phyloP scores from a whole-genome alignment of 2,329 filamentous ascomycete genomes.

The Fusarium chaquense region DNA sequence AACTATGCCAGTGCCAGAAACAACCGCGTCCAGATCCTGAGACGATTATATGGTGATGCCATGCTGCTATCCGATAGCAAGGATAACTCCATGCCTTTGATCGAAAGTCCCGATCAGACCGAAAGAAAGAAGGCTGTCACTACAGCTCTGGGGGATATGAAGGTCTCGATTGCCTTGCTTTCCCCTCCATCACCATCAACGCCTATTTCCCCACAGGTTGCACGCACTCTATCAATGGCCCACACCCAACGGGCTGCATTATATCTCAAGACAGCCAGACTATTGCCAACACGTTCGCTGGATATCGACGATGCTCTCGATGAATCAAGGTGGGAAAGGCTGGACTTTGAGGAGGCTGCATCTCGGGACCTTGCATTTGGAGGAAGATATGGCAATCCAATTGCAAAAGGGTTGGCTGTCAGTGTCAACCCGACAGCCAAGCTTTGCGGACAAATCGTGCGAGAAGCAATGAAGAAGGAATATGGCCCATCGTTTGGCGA shows the following conservation, averaged over 20 bases:
- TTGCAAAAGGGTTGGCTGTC: conserved; percentile 73
- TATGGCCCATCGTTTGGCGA: conserved; percentile 65
- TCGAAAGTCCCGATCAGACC: conserved; percentile 52
- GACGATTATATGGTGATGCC: conserved; percentile 72
- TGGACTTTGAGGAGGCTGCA: conserved; percentile 72
- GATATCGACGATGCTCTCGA: conserved; percentile 55
- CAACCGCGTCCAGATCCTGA: conserved; percentile 77
- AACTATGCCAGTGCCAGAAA: conserved; percentile 79
- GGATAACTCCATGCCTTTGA: conserved; percentile 56
- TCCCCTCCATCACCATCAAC: conserved; percentile 64
- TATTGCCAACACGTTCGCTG: conserved; percentile 54
- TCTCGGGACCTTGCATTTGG: conserved; percentile 73
- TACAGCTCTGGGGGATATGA: conserved; percentile 65
- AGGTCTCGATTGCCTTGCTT: conserved; percentile 68
- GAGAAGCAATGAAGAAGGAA: conserved; percentile 77
- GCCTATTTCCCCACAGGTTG: conserved; percentile 72
- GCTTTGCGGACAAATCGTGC: conserved; percentile 76
- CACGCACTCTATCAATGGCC: conserved; percentile 74
- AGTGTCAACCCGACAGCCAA: conserved; percentile 76
- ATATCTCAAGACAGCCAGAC: conserved; percentile 70
- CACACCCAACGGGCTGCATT: conserved; percentile 78
- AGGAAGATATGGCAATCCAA: conserved; percentile 73
- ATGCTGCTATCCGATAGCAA: conserved; percentile 61
- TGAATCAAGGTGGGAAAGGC: conserved; percentile 63
- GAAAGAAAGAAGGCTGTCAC: conserved; percentile 57